phyloP scores from a whole-genome alignment of 306 rosid species.

The Fragaria iinumae region DNA sequence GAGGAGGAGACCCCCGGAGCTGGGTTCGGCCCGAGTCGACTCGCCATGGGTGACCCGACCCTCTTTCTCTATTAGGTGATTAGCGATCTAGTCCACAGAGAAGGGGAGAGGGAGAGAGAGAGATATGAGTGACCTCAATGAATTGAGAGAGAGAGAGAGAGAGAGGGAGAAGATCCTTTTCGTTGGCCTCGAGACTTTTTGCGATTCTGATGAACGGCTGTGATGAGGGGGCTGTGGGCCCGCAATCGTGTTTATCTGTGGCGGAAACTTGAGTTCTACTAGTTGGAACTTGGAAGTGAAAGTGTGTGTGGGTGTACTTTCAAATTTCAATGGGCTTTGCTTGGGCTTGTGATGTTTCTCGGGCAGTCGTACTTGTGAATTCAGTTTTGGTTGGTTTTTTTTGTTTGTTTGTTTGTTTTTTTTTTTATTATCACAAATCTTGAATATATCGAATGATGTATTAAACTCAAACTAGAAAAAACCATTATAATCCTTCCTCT shows the following conservation, averaged over 20 bases:
- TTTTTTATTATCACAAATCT: too few species aligned
- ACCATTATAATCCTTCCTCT: too few species aligned
- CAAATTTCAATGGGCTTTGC: too few species aligned
- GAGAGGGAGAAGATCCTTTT: background rate
- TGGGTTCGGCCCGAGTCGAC: slow-evolving; percentile 19
- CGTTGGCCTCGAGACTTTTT: background rate
- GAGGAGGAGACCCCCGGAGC: slow-evolving; percentile 9
- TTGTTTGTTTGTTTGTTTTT: too few species aligned
- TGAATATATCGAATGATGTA: too few species aligned
- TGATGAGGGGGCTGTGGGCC: background rate
- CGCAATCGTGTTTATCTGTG: background rate
- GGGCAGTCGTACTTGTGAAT: too few species aligned
- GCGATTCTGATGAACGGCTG: slow-evolving; percentile 12
- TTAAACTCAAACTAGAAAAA: too few species aligned
- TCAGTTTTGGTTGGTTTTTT: too few species aligned
- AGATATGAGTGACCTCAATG: slow-evolving; percentile 5
- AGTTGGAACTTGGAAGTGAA: background rate
- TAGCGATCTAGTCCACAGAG: slow-evolving; percentile 33
- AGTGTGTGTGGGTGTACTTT: too few species aligned
- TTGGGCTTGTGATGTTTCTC: too few species aligned
- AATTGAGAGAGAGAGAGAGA: background rate
- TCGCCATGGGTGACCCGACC: slow-evolving; percentile 19
- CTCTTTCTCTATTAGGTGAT: slow-evolving; percentile 5
- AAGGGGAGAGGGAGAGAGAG: background rate
- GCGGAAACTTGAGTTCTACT: background rate